Base-by-base conservation (phyloP, 352 stramenopile species). In the Pythium folliculosum region DNA sequence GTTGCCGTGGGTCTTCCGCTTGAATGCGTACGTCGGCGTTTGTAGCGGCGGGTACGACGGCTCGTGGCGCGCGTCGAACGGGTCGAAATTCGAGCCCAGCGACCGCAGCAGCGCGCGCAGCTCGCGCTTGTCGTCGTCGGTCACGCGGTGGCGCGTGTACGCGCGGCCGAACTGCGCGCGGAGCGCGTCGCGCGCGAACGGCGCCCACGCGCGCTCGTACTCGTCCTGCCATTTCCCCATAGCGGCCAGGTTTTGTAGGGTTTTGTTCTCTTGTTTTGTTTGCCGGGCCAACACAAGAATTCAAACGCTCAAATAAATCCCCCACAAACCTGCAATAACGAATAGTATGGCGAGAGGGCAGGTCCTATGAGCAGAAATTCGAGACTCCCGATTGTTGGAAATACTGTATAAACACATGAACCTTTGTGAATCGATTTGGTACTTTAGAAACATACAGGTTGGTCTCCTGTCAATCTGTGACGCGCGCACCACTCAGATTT, bases 181-280 rank as follows among this genome's bases (percentile, higher is more conserved):
- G 27, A 92, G 73, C 48, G 73, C 70, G n/a, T 52, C 65, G 32
- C 50, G 68, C 37, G 77, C 76, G 71, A 77, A 86, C 25, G 54
- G n/a, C 22, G 70, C 66, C 84, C 84, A 92, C 48, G 86, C 60
- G 51, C 76, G 76, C 71, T 90, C 84, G 37, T 90, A 92, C 58
- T 90, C 80, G 60, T 73, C 70, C 67, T 82, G 80, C 82, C 82
- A 91, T 71, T 61, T 61, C 57, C 67, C 73, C 73, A 71, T 78
- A 3, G 30, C 30, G n/a, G 43, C 37, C 62, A 27, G 38, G 7
- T 9, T 21, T 47, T 16, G n/a, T n/a, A n/a, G n/a, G n/a, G n/a
- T n/a, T n/a, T n/a, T n/a, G 57, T 27, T 16, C 17, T 25, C 44
- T 64, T 47, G 25, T 44, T 57, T 17, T 43, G 32, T 38, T 61